A percentile compares a stretch with the other conserved stretches of the same genome.
Conservation (phyloP, 1,139 yeast species). For the Geotrichum macrosporum region DNA sequence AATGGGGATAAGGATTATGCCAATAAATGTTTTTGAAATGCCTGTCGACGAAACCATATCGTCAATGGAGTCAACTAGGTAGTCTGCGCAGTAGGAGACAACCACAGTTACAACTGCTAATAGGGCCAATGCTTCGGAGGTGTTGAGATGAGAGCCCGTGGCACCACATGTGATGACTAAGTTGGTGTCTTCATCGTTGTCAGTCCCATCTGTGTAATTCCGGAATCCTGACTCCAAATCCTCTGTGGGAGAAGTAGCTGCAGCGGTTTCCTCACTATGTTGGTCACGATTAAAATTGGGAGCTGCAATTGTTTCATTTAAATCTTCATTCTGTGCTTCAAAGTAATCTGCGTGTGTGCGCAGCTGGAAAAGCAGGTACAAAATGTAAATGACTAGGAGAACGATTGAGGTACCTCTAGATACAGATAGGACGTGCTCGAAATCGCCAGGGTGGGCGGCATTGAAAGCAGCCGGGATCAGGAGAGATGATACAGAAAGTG, state of each 20-base stretch:
- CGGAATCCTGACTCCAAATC: too few species aligned
- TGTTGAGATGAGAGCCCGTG: constrained; percentile 30
- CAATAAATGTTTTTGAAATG: constrained; percentile 89
- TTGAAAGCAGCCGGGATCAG: constrained; percentile 95
- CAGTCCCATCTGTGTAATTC: constrained; percentile 23
- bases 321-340: constrained; percentile 44
- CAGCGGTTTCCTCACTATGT: constrained; percentile 40
- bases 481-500: constrained; percentile 81
- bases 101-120: constrained; percentile 65
- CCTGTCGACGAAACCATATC: constrained; percentile 79
- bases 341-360: constrained; percentile 72
- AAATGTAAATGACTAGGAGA: constrained; percentile 65
- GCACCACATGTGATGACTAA: constrained; percentile 32
- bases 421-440: constrained; percentile 53
- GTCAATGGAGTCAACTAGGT: constrained; percentile 88
- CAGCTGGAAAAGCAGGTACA: constrained; percentile 81
- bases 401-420: constrained; percentile 89
- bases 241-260: constrained; percentile 24
- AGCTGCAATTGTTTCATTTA: too few species aligned
- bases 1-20: constrained; percentile 87
- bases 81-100: constrained; percentile 90
- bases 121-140: constrained; percentile 32
- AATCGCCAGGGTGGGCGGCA: constrained; percentile 61
- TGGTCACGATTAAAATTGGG: too few species aligned
- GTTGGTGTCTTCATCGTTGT: constrained; percentile 19